Evolutionary conservation across 169 alveolate species (phyloP), one percentile per base, ranked within the genome.

Genomic region (Cryptosporidium sp.): DNA sequence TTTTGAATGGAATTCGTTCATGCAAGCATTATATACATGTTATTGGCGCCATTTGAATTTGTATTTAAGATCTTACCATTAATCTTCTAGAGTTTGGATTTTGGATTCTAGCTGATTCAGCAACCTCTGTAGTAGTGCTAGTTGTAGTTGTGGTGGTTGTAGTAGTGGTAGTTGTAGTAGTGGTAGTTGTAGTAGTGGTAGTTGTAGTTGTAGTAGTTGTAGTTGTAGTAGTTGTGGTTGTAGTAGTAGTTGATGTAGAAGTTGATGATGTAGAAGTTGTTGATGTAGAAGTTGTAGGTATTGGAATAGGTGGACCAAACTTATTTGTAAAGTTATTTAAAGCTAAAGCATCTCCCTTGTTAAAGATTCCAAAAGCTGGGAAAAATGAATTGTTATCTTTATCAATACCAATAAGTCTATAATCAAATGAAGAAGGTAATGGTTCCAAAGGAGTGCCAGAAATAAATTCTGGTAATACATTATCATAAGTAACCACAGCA

Each of bases 401-500:
- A 29, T 80, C 89, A 61, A 80, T 29, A 9, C 89, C 89, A 58
- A 80, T 69, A 16, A 80, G 51, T 62, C 75, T 80, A 69, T 80
- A 80, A 18, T 80, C 89, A 60, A 80, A 80, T 6, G 89, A 80
- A 39, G 33, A 21, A 23, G 89, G 89, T 9, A 80, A n/a, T 29
- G 89, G 89, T 21, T 60, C 80, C 33, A 80, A 65, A 39, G 89
- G 73, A 3, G 75, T 80, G 14, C 86, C 86, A 8, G 68, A 56
- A 10, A 61, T 67, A 26, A 60, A 60, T 26, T 51, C 89, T 26
- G 89, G 75, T n/a, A 65, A 65, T n/a, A 80, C 48, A 62, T 80
- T 51, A 21, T 80, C 89, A 65, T 80, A 80, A 29, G 89, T 80
- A 12, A 80, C 75, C 12, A 80, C 73, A 42, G 80, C 56, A 65